Conservation (phyloP, 2,329 filamentous ascomycete species). For the Xylariaceae sp. region DNA sequence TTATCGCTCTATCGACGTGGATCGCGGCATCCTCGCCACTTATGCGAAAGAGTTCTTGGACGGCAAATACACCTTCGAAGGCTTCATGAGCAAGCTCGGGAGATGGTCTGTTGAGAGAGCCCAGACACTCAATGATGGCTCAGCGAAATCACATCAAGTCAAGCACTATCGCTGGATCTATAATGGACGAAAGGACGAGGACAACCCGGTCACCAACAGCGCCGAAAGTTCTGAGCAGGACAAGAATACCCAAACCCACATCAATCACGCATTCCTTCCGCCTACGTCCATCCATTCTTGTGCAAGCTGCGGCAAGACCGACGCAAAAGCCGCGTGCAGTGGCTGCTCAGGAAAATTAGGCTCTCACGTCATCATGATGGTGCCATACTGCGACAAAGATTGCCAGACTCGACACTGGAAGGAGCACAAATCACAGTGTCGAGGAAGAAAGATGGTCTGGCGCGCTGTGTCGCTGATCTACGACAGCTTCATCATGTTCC, state of each 20-base stretch:
- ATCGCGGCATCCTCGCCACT: too few relatives aligned
- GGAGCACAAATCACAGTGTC: slow-evolving; percentile 9
- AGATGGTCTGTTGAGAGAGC: too few relatives aligned
- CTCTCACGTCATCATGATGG: slow-evolving; percentile 8
- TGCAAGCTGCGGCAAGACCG: slow-evolving; percentile 7
- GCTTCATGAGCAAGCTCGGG: too few relatives aligned
- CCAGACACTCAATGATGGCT: slow-evolving; percentile 6
- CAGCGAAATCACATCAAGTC: slow-evolving; percentile 9
- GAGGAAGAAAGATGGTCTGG: slow-evolving; percentile 1
- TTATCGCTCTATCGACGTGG: too few relatives aligned
- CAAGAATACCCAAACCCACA: too few relatives aligned
- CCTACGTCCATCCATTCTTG: slow-evolving; percentile 4
- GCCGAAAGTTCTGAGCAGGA: too few relatives aligned
- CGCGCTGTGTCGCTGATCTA: slow-evolving; percentile 8
- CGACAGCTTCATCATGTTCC: slow-evolving; percentile 8
- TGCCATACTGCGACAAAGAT: slow-evolving; percentile 7
- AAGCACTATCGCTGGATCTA: slow-evolving; percentile 9
- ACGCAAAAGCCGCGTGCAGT: not conserved
- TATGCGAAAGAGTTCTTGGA: too few relatives aligned
- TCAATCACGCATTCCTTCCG: slow-evolving; percentile 8
- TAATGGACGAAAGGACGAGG: slow-evolving; percentile 12
- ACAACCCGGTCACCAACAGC: slow-evolving; percentile 4
- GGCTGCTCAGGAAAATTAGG: slow-evolving; percentile 7
- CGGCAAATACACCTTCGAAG: too few relatives aligned
- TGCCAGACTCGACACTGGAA: slow-evolving; percentile 12